Percentiles rank a stretch among this genome's conserved stretches.
Conservation (phyloP, 2,329 filamentous ascomycete genomes). For the Colletotrichum sojae region DNA sequence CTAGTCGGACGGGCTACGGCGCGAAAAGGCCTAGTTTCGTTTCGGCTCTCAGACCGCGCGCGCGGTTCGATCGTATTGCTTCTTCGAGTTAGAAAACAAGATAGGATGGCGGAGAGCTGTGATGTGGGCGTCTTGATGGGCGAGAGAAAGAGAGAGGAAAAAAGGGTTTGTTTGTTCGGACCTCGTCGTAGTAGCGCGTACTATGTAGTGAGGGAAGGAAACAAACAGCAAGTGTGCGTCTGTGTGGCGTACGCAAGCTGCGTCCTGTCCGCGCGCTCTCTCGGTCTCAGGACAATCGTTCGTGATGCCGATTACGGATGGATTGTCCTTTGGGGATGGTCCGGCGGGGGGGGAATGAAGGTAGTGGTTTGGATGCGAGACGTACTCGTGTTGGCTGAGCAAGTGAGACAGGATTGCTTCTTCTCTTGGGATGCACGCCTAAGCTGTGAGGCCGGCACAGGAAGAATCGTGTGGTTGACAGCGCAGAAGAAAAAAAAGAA, state of each 20-base stretch:
- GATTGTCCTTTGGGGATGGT: slow-evolving; percentile 1
- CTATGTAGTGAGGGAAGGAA: not conserved
- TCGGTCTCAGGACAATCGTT: not conserved
- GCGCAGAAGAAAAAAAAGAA: too few relatives aligned
- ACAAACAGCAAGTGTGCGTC: slow-evolving; percentile 17
- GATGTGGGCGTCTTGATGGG: slow-evolving; percentile 12
- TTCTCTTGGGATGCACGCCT: slow-evolving; percentile 5
- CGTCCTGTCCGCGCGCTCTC: not conserved
- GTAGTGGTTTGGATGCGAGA: not conserved
- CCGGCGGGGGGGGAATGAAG: not conserved
- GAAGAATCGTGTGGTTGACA: not conserved
- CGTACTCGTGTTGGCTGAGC: slow-evolving; percentile 1
- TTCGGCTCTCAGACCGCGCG: slow-evolving; percentile 36
- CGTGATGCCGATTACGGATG: slow-evolving; percentile 2
- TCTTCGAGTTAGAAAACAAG: slow-evolving; percentile 20
- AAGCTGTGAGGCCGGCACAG: not conserved
- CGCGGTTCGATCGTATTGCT: slow-evolving; percentile 35
- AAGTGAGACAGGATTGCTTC: not conserved
- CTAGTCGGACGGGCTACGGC: slow-evolving; percentile 10
- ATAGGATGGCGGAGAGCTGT: slow-evolving; percentile 4
- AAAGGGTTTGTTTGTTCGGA: slow-evolving; percentile 34
- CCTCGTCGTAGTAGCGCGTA: not conserved
- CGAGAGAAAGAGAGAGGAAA: not conserved
- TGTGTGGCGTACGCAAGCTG: slow-evolving; percentile 6
- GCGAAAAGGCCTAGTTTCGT: slow-evolving; percentile 7